These are phyloP conservation scores for Arachis stenosperma DNA, from an alignment of 306 rosid species.

Conservation along the genomic window DNA sequence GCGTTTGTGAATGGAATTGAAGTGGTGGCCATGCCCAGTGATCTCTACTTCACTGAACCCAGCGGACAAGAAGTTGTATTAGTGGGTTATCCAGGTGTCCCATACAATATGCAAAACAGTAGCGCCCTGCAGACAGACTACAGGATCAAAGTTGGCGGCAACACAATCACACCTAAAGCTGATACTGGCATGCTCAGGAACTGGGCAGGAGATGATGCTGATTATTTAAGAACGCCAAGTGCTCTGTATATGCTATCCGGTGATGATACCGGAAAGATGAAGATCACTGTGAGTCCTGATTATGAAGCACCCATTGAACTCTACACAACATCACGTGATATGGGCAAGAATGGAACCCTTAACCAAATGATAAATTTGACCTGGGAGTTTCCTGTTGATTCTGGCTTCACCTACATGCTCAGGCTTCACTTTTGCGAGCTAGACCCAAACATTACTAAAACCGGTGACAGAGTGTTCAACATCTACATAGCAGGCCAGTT, in stretches of 20 bases:
- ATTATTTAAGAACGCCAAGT: neutral
- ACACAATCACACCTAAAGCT: neutral
- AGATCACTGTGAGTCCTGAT: neutral
- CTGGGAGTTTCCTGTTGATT: slow-evolving; percentile 37
- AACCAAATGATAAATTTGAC: slow-evolving; percentile 30
- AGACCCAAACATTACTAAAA: fast-evolving
- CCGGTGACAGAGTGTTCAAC: neutral
- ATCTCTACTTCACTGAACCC: slow-evolving; percentile 50
- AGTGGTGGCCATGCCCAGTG: slow-evolving; percentile 68
- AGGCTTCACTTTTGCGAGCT: slow-evolving; percentile 58
- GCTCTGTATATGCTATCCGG: neutral
- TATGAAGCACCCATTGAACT: slow-evolving; percentile 46
- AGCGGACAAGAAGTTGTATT: neutral
- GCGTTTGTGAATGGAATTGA: slow-evolving; percentile 82
- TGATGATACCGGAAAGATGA: fast-evolving
- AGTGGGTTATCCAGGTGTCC: neutral
- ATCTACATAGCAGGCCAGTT: slow-evolving; percentile 41
- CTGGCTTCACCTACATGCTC: slow-evolving; percentile 37
- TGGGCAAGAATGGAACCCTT: slow-evolving; percentile 1
- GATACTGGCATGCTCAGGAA: slow-evolving; percentile 45
- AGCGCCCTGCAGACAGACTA: slow-evolving; percentile 39
- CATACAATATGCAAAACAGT: neutral
- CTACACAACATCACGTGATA: slow-evolving; percentile 30
- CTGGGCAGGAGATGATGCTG: slow-evolving; percentile 8
- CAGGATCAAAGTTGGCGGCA: slow-evolving; percentile 39